A percentile compares a stretch with the other conserved stretches of the same genome.
Evolutionary conservation across 2,329 filamentous ascomycete genomes (phyloP).

Genomic region (Sarocladium strictum): DNA sequence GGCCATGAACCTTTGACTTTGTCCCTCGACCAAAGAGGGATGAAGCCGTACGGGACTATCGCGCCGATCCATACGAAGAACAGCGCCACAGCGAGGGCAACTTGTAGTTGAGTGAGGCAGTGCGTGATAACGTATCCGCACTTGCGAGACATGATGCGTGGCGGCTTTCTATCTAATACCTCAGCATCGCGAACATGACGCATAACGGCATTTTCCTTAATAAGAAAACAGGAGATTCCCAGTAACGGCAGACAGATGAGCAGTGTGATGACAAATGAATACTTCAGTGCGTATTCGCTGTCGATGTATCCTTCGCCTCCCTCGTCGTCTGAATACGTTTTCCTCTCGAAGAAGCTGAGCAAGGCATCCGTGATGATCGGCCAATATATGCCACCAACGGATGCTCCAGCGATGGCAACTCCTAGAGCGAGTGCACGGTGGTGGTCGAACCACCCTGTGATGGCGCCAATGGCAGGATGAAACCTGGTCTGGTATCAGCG

Average conservation of each 20-base stretch:
- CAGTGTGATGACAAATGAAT: slow-evolving; percentile 16
- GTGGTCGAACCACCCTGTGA: slow-evolving; percentile 25
- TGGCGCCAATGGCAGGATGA: slow-evolving; percentile 24
- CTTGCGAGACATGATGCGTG: slow-evolving; percentile 15
- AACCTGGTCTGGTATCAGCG: slow-evolving; percentile 14
- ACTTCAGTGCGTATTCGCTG: slow-evolving; percentile 7
- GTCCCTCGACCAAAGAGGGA: slow-evolving; percentile 41
- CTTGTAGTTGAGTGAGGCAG: not conserved
- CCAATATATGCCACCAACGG: slow-evolving; percentile 25
- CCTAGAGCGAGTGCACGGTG: slow-evolving; percentile 24
- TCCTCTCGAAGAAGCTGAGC: not conserved
- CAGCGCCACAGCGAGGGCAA: slow-evolving; percentile 16
- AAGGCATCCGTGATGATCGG: slow-evolving; percentile 18
- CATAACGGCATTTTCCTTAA: not conserved
- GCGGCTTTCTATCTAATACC: slow-evolving; percentile 21
- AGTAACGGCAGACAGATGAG: slow-evolving; percentile 21
- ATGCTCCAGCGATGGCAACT: slow-evolving; percentile 24
- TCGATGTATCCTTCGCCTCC: not conserved
- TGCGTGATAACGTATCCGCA: not conserved
- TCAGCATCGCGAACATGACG: not conserved
- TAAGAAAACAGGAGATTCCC: slow-evolving; percentile 19
- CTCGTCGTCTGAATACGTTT: not conserved
- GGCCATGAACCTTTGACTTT: not conserved
- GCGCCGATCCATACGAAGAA: slow-evolving; percentile 23
- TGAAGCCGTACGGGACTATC: slow-evolving; percentile 24